A percentile compares a stretch with the other conserved stretches of the same genome.
Evolutionary conservation across 2,329 filamentous ascomycete species (phyloP).

Genomic region (Lecanoromycetidae sp.): DNA sequence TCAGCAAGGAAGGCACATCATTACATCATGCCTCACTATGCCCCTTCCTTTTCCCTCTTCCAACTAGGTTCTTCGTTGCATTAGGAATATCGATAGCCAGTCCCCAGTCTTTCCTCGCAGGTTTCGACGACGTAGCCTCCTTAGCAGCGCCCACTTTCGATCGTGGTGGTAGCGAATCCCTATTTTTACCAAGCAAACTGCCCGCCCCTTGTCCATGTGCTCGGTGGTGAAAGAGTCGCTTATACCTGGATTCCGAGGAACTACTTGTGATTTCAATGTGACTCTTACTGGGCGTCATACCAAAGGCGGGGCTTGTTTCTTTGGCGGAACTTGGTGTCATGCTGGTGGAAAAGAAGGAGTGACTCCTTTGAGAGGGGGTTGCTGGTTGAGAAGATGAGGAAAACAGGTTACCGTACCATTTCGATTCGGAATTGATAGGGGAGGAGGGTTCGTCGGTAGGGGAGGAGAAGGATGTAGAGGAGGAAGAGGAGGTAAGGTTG

Average conservation of each 20-base stretch:
- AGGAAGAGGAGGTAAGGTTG: conserved; percentile 15
- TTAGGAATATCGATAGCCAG: conserved; percentile 12
- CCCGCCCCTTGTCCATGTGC: not conserved
- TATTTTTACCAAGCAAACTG: not conserved
- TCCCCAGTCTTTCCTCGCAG: conserved; percentile 5
- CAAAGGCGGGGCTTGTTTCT: not conserved
- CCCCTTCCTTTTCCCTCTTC: conserved; percentile 4
- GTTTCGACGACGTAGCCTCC: not conserved
- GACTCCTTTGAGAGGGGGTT: conserved; percentile 6
- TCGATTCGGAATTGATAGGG: conserved; percentile 3
- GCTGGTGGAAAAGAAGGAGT: not conserved
- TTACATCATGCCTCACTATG: not conserved
- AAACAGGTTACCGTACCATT: conserved; percentile 9
- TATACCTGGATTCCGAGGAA: conserved; percentile 13
- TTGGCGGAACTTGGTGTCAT: not conserved
- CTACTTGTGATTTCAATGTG: not conserved
- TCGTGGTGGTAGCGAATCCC: not conserved
- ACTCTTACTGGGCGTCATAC: conserved; percentile 14
- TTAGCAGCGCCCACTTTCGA: not conserved
- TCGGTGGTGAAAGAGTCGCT: conserved; percentile 13
- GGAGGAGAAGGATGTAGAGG: conserved; percentile 15
- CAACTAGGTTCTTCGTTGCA: conserved; percentile 7
- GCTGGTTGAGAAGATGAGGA: conserved; percentile 14
- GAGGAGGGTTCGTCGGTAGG: conserved; percentile 13
- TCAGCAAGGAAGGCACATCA: not conserved